Evolutionary conservation across 2,329 filamentous ascomycete species (phyloP), one percentile per base, ranked within the genome.

Genomic region (Metarhizium anisopliae): DNA sequence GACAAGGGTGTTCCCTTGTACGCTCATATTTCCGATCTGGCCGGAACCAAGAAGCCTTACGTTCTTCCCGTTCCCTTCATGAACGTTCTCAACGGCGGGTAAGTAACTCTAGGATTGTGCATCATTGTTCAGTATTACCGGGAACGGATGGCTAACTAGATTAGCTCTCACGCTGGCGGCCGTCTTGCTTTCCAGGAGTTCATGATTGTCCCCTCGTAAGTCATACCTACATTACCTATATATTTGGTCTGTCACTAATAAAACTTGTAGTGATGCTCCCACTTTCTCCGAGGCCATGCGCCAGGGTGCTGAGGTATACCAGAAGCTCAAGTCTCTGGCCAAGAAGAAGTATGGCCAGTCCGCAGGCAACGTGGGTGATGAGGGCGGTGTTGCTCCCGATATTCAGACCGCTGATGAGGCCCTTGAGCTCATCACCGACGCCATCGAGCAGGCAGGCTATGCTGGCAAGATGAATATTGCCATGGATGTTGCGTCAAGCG

Each of bases 321-420:
- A 97, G 78, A 88, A 89, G 78, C 89, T 99, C 69, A 99, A 99
- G 88, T 69, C 82, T 68, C 85, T 97, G 60, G 92, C 94, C 74
- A 97, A 97, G 89, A 94, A 96, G 89, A 94, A 90, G 84, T 99
- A 99, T 75, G 94, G 94, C 72, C 93, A 96, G 78, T 96, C 94
- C 62, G 94, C 94, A 64, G 94, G 93, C 74, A 99, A 99, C 75
- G 94, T 99, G 64, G 94, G 94, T 77, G 94, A 99, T 73, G 94
- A 99, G 86, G 94, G 94, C 83, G 94, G 94, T 87, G 94, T 99
- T 71, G 94, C 94, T 66, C 94, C 94, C 66, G 92, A 97, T 85
- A 97, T 99, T 72, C 90, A 96, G 82, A 95, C 90, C 65, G 82
- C 94, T 61, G 89, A 95, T 73, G 94, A 99, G 82, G 94, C 95